Percentiles rank a stretch among this genome's conserved stretches.
These are phyloP conservation scores for Fusarium hainanense DNA, from an alignment of 2,329 filamentous ascomycete genomes.

Conservation along the genomic window DNA sequence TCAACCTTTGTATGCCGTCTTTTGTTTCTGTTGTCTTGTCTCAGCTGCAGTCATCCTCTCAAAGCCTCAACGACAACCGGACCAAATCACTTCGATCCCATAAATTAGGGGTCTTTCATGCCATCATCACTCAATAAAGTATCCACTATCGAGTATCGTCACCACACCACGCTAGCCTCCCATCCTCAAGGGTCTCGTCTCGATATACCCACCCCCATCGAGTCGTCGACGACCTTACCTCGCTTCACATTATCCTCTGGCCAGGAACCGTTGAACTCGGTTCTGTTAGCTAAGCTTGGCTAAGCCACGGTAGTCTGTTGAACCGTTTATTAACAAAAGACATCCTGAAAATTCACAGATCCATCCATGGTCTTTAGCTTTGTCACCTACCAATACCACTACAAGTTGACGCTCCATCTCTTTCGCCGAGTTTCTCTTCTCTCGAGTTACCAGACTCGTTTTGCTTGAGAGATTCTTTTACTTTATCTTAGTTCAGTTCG, in stretches of 20 bases:
- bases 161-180: conserved; percentile 23
- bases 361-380: conserved; percentile 22
- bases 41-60: conserved; percentile 3
- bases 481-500: neutral
- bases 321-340: neutral
- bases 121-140: conserved; percentile 19
- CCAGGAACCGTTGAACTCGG: conserved; percentile 34
- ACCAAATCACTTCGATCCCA: conserved; percentile 1
- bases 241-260: conserved; percentile 8
- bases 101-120: conserved; percentile 17
- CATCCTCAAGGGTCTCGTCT: conserved; percentile 6
- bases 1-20: neutral
- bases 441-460: conserved; percentile 23
- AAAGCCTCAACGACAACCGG: neutral
- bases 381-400: conserved; percentile 14
- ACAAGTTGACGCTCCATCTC: conserved; percentile 7
- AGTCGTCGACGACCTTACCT: conserved; percentile 5
- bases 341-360: neutral
- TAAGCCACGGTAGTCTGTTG: conserved; percentile 3
- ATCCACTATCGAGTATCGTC: conserved; percentile 22
- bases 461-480: neutral
- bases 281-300: conserved; percentile 13
- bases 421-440: neutral
- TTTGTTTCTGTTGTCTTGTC: conserved; percentile 11
- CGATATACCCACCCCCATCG: conserved; percentile 30